Percentiles rank a stretch among this genome's conserved stretches.
Evolutionary conservation across 352 stramenopile genomes (phyloP).

Genomic region (Aphanomyces cochlioides): DNA sequence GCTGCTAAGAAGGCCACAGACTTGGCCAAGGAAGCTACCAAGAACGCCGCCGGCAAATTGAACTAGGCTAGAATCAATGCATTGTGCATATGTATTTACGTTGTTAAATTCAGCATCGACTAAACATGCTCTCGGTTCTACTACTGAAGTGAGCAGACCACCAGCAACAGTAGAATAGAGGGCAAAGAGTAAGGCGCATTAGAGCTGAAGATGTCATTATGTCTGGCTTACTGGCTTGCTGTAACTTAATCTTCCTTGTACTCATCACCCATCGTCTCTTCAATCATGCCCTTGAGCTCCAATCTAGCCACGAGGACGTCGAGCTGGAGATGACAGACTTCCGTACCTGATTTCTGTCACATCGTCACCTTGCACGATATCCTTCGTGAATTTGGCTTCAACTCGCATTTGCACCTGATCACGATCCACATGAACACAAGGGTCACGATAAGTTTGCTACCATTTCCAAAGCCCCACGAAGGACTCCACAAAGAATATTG

Average conservation of each 20-base stretch:
- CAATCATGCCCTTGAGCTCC: constrained; percentile 86
- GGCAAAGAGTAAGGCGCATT: no score
- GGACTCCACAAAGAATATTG: constrained; percentile 94
- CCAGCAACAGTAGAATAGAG: no score
- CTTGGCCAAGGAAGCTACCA: constrained; percentile 47
- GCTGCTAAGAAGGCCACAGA: constrained; percentile 47
- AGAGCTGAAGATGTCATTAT: neutral
- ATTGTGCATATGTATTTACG: constrained; percentile 17
- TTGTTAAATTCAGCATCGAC: neutral
- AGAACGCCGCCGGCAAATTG: constrained; percentile 15
- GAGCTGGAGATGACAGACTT: neutral
- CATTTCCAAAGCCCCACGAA: constrained; percentile 95
- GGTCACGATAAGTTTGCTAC: constrained; percentile 35
- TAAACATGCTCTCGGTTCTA: no score
- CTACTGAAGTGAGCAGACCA: no score
- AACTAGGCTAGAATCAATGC: constrained; percentile 19
- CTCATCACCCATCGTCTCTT: constrained; percentile 83
- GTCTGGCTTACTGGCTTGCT: neutral
- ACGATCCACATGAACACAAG: neutral
- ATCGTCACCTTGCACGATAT: constrained; percentile 80
- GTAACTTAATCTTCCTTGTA: constrained; percentile 80
- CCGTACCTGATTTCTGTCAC: constrained; percentile 76
- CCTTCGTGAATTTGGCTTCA: constrained; percentile 79
- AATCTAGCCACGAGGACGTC: constrained; percentile 37
- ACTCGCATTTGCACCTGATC: constrained; percentile 71